Conservation (phyloP, 202 grass and related monocot genomes). For the Brachypodium distachyon region DNA sequence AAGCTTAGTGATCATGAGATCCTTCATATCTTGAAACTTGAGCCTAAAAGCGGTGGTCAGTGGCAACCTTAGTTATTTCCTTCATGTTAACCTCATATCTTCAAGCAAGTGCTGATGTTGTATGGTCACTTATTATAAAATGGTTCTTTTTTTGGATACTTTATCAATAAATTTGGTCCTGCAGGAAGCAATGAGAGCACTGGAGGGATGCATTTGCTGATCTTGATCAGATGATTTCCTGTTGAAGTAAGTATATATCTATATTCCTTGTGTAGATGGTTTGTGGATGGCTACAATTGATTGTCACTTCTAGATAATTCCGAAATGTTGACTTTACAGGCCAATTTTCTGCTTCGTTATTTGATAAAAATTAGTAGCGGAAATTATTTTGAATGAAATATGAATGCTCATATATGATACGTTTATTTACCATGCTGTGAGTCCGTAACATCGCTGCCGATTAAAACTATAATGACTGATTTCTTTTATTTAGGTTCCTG, state of each 20-base stretch:
- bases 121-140: not conserved
- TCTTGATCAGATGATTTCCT: conserved; percentile 15
- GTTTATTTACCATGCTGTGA: not conserved
- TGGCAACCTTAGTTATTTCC: not conserved
- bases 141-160: not conserved
- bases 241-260: conserved; percentile 1
- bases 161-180: not conserved
- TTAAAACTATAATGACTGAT: not conserved
- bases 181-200: not conserved
- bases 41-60: not conserved
- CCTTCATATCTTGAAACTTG: not conserved
- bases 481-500: conserved; percentile 10
- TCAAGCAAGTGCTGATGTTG: not conserved
- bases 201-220: not conserved
- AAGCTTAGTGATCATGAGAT: not conserved
- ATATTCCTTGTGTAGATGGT: not conserved
- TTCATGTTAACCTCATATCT: not conserved
- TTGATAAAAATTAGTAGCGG: not conserved
- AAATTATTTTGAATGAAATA: not conserved
- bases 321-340: not conserved
- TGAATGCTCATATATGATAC: not conserved
- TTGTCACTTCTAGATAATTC: not conserved
- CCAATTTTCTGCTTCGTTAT: not conserved
- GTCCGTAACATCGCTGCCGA: too few species aligned
- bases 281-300: not conserved